Evolutionary conservation across 495 filamentous ascomycete species (phyloP), one percentile per base, ranked within the genome.

Genomic region (Trichoderma virens): DNA sequence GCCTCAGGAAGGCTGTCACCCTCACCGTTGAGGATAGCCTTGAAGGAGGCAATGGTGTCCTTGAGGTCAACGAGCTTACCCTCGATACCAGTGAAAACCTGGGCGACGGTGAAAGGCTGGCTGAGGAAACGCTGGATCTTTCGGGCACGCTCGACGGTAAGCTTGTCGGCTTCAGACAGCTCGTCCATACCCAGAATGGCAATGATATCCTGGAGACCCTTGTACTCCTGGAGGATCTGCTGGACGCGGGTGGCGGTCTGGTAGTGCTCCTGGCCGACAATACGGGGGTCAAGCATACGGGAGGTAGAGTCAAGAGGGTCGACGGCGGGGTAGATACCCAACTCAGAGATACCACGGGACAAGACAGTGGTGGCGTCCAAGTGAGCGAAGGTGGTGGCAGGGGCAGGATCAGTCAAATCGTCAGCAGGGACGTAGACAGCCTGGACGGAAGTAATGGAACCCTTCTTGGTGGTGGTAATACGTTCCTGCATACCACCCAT

Each of bases 111-210:
- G 89, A 98, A 98, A 72, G 94, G 94, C 87, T 98, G 94, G 78
- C 85, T 89, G 83, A 98, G 83, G 91, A 98, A 98, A 86, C 94
- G 90, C 84, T 98, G 95, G 76, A 98, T 85, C 86, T 98, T 98
- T 83, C 94, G 92, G 73, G 94, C 94, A 85, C 94, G 95, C 88
- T 98, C 94, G 86, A 98, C 94, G 69, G 95, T 98, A 71, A 98
- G 86, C 89, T 98, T 98, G 78, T 98, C 95, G 71, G 90, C 88
- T 84, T 97, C 95, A 68, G 93, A 97, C 79, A 98, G 82, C 78
- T 98, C 95, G 82, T 98, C 95, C 95, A 98, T 97, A 87, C 94
- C 94, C 75, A 98, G 79, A 90, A 98, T 98, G 81, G 94, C 94
- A 85, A 98, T 98, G 86, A 98, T 98, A 85, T 98, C 94, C 80